phyloP scores from a whole-genome alignment of 345 rosid genomes.

The Limnanthes douglasii region DNA sequence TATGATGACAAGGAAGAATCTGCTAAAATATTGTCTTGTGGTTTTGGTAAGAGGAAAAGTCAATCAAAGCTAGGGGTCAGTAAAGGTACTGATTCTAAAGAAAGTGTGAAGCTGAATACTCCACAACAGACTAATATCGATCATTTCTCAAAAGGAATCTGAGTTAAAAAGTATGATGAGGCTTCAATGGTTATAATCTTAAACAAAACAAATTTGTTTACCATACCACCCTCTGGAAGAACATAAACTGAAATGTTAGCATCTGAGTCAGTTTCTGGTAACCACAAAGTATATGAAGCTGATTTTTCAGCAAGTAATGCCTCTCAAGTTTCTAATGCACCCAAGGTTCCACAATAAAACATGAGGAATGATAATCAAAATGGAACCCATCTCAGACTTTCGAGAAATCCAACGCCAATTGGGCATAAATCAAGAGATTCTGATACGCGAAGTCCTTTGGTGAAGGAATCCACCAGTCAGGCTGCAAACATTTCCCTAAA shows the following conservation, averaged over 20 bases:
- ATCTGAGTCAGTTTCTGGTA: no score
- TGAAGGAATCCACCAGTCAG: slow-evolving; percentile 55
- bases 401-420: slow-evolving; percentile 29
- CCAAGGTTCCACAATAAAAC: slow-evolving; percentile 21
- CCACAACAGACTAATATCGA: slow-evolving; percentile 15
- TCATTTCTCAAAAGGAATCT: slow-evolving; percentile 18
- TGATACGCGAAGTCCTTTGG: slow-evolving; percentile 52
- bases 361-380: slow-evolving; percentile 26
- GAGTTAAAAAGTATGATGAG: slow-evolving; percentile 20
- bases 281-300: slow-evolving; percentile 19
- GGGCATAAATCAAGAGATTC: slow-evolving; percentile 34
- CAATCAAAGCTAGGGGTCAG: no score
- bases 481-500: slow-evolving; percentile 56
- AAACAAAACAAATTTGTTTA: slow-evolving; percentile 19
- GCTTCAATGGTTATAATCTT: no score
- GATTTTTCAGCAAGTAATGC: no score
- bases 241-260: slow-evolving; percentile 23
- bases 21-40: slow-evolving; percentile 17
- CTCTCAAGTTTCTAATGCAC: slow-evolving; percentile 22
- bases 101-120: slow-evolving; percentile 16
- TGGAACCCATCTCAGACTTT: slow-evolving; percentile 28
- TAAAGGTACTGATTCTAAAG: slow-evolving; percentile 15
- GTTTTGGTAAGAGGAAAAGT: slow-evolving; percentile 25
- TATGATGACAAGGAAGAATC: slow-evolving; percentile 25
- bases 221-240: slow-evolving; percentile 29